Conservation (phyloP, 2,329 filamentous ascomycete genomes). For the Hypoxylon sp. region DNA sequence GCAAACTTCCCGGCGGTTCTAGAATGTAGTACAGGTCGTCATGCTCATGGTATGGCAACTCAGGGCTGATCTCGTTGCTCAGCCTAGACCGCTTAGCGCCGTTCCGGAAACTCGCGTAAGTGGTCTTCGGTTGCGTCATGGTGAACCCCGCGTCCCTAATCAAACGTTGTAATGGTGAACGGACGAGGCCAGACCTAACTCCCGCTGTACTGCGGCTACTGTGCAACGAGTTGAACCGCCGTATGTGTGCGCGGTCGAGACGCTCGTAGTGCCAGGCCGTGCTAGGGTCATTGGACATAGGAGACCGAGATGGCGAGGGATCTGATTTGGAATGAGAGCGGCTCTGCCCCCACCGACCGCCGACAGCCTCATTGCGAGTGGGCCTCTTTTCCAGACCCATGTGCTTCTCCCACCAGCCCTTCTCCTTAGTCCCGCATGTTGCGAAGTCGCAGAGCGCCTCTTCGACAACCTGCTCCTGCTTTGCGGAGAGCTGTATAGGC, state of each 20-base stretch:
- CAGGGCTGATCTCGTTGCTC: conserved; percentile 20
- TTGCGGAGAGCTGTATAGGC: conserved; percentile 31
- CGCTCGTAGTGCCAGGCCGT: conserved; percentile 47
- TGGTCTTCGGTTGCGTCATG: conserved; percentile 45
- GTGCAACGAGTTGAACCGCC: conserved; percentile 32
- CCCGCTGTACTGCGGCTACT: conserved; percentile 7
- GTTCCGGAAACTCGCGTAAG: conserved; percentile 18
- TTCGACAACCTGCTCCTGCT: conserved; percentile 44
- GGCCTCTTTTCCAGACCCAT: conserved; percentile 34
- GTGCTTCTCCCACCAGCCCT: conserved; percentile 46
- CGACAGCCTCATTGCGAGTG: not conserved
- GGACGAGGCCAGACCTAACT: conserved; percentile 19
- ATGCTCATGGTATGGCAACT: conserved; percentile 28
- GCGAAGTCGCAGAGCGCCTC: conserved; percentile 46
- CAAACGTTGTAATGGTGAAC: conserved; percentile 28
- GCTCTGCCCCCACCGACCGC: conserved; percentile 26
- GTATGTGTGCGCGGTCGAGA: conserved; percentile 40
- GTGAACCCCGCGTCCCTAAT: conserved; percentile 25
- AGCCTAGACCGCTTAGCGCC: conserved; percentile 5
- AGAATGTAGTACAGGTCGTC: conserved; percentile 34
- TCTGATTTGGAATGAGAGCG: conserved; percentile 45
- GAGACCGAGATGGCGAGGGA: conserved; percentile 23
- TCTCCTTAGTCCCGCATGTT: conserved; percentile 44
- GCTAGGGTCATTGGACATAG: conserved; percentile 27
- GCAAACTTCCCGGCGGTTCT: conserved; percentile 31